These are phyloP conservation scores for Celoporthe dispersa DNA, from an alignment of 2,329 filamentous ascomycete genomes.

Conservation along the genomic window DNA sequence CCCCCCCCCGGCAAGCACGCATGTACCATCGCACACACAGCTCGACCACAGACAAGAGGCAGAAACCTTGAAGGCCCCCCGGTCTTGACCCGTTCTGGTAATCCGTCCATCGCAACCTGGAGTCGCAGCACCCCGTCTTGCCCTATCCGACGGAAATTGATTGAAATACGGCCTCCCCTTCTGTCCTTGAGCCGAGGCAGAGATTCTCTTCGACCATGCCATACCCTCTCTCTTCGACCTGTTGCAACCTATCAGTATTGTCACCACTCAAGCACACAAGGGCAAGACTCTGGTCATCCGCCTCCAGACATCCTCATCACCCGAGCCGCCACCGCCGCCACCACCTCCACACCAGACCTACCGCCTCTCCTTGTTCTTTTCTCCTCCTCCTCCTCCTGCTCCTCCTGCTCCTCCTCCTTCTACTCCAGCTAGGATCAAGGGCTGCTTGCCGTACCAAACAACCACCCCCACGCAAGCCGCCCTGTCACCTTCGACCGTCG, in stretches of 20 bases:
- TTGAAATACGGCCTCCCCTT: slow-evolving; percentile 27
- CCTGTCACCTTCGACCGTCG: slow-evolving; percentile 10
- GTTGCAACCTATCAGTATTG: slow-evolving; percentile 3
- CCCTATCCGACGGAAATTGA: slow-evolving; percentile 12
- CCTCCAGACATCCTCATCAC: slow-evolving; percentile 6
- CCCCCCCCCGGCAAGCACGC: neutral
- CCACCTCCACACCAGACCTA: neutral
- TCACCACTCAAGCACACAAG: neutral
- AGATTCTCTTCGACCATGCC: neutral
- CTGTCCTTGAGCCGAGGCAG: slow-evolving; percentile 20
- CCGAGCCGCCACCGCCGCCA: neutral
- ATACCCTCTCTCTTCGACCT: neutral
- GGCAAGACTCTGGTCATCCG: slow-evolving; percentile 10
- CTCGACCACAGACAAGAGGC: neutral
- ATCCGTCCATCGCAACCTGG: slow-evolving; percentile 3
- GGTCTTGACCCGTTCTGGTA: slow-evolving; percentile 4
- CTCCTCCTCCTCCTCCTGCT: neutral
- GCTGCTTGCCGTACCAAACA: slow-evolving; percentile 22
- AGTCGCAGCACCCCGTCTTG: neutral
- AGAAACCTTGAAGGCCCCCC: neutral
- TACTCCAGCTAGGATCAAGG: slow-evolving; percentile 21
- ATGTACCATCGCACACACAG: neutral
- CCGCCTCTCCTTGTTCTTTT: neutral
- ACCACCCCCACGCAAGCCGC: slow-evolving; percentile 28
- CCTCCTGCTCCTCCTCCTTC: neutral